These are phyloP conservation scores for Actinomortierella ambigua DNA, from an alignment of 371 early-diverging fungal genomes.

Conservation along the genomic window DNA sequence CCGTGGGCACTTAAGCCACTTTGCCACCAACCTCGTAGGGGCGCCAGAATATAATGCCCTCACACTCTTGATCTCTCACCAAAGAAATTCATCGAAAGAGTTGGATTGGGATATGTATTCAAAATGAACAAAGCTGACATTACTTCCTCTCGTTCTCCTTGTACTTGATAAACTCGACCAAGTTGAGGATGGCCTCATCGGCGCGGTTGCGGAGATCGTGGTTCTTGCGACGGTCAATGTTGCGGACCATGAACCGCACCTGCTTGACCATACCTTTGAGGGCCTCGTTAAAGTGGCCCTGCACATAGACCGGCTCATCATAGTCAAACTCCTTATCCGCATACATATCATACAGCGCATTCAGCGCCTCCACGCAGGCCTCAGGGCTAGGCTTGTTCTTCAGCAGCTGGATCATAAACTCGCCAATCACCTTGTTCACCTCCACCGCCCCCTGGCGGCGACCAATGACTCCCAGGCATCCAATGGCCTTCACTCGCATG, in stretches of 20 bases:
- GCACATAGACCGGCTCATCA: constrained; percentile 82
- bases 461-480: constrained; percentile 77
- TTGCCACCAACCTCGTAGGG: too few relatives aligned
- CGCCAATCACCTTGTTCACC: constrained; percentile 74
- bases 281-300: constrained; percentile 62
- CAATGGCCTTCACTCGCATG: constrained; percentile 74
- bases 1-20: too few relatives aligned
- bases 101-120: too few relatives aligned
- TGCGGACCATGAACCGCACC: constrained; percentile 54
- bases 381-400: constrained; percentile 53
- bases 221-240: constrained; percentile 75
- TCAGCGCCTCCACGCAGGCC: constrained; percentile 75
- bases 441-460: constrained; percentile 72
- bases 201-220: constrained; percentile 74
- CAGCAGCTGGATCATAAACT: constrained; percentile 58
- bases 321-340: constrained; percentile 85
- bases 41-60: too few relatives aligned
- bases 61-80: neutral
- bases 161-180: constrained; percentile 86
- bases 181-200: constrained; percentile 83
- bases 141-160: constrained; percentile 67
- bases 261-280: constrained; percentile 61
- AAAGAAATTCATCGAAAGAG: neutral
- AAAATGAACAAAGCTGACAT: neutral
- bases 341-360: constrained; percentile 89